phyloP scores from a whole-genome alignment of 1,284 basidiomycete genomes.

The Hemileia vastatrix region DNA sequence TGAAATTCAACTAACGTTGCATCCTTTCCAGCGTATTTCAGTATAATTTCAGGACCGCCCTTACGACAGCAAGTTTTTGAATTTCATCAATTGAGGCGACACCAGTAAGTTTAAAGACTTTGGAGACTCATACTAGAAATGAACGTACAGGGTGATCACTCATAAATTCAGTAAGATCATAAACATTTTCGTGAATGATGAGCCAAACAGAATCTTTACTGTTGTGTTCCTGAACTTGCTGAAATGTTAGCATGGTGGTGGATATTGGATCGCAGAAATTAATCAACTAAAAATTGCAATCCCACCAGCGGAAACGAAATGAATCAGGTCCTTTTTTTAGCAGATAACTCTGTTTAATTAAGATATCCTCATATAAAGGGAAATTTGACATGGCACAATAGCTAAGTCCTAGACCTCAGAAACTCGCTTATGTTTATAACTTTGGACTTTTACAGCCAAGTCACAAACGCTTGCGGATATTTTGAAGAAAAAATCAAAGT shows the following conservation, averaged over 20 bases:
- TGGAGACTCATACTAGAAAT: neutral
- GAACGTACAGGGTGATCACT: conserved; percentile 21
- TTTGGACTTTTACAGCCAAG: no score
- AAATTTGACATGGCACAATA: no score
- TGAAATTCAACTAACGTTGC: conserved; percentile 6
- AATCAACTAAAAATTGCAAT: no score
- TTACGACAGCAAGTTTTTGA: neutral
- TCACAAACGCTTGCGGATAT: no score
- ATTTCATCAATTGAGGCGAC: neutral
- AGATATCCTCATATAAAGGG: no score
- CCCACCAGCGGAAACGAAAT: no score
- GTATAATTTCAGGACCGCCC: conserved; percentile 18
- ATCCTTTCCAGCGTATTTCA: conserved; percentile 20
- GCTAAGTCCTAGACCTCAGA: no score
- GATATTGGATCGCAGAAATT: no score
- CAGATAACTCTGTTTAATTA: no score
- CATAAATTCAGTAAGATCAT: conserved; percentile 13
- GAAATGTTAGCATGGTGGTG: neutral
- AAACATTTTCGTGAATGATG: conserved; percentile 14
- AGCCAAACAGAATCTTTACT: conserved; percentile 4
- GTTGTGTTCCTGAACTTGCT: conserved; percentile 5
- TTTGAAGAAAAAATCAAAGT: no score
- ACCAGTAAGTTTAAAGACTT: neutral
- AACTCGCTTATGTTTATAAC: no score
- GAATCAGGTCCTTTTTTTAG: no score